These are phyloP conservation scores for Cicer chorassanicum DNA, from an alignment of 306 rosid species.

Conservation along the genomic window DNA sequence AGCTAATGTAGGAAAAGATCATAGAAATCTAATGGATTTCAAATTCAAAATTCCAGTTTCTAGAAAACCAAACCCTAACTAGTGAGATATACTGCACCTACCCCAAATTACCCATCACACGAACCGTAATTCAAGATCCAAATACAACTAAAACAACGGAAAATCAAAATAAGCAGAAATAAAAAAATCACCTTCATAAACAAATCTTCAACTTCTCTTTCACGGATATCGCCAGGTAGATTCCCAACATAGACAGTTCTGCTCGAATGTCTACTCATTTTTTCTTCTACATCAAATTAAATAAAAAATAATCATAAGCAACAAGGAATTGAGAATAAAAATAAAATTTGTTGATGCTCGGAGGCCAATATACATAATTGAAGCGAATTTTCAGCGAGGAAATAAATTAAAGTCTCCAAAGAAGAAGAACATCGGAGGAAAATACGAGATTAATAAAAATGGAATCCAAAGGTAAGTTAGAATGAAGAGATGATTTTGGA, in stretches of 20 bases:
- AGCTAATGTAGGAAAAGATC: not conserved
- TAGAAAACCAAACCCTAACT: not conserved
- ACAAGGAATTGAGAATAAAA: not conserved
- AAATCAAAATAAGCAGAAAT: not conserved
- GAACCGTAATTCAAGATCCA: not conserved
- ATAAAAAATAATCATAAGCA: not conserved
- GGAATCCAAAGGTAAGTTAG: not conserved
- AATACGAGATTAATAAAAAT: not conserved
- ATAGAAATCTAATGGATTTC: conserved; percentile 9
- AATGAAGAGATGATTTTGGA: not conserved
- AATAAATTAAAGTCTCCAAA: not conserved
- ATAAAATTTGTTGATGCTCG: not conserved
- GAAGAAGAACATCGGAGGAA: not conserved
- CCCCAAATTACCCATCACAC: not conserved
- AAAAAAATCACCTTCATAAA: conserved; percentile 70
- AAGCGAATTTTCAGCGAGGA: not conserved
- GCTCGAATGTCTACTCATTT: conserved; percentile 91
- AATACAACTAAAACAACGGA: not conserved
- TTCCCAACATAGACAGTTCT: conserved; percentile 95
- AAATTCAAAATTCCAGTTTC: not conserved
- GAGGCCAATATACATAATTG: not conserved
- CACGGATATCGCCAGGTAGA: conserved; percentile 98
- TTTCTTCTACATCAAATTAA: conserved; percentile 42
- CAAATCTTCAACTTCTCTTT: conserved; percentile 96
- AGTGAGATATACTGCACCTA: too few relatives aligned